phyloP scores from a whole-genome alignment of 208 protist species.

The Angomonas deanei region DNA sequence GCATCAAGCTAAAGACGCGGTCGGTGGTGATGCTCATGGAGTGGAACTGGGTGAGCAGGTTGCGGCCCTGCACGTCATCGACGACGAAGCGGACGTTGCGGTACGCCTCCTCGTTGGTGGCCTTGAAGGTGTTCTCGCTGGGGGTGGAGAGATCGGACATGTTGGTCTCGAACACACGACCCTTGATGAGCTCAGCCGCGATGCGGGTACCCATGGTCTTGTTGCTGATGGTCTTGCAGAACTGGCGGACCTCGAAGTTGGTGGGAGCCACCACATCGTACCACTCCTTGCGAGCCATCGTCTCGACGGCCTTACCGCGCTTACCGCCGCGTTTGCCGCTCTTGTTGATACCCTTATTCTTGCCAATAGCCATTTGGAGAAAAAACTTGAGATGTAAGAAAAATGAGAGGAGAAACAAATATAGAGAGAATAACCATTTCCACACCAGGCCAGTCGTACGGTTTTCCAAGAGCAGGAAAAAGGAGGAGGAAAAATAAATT shows the following conservation, averaged over 20 bases:
- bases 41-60: slow-evolving; percentile 98
- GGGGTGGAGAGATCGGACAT: slow-evolving; percentile 91
- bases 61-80: slow-evolving; percentile 96
- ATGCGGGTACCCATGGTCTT: slow-evolving; percentile 95
- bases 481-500: slow-evolving; percentile 5
- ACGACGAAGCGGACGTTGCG: slow-evolving; percentile 96
- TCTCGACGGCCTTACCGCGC: slow-evolving; percentile 91
- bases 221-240: slow-evolving; percentile 98
- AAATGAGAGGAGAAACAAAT: slow-evolving; percentile 10
- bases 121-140: slow-evolving; percentile 76
- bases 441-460: too few relatives aligned
- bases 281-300: slow-evolving; percentile 99
- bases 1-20: slow-evolving; percentile 95
- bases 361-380: slow-evolving; percentile 92
- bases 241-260: slow-evolving; percentile 93
- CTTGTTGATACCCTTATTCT: slow-evolving; percentile 96
- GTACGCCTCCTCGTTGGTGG: slow-evolving; percentile 76
- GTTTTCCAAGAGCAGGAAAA: not conserved
- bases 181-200: slow-evolving; percentile 93
- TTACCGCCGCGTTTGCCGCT: slow-evolving; percentile 92
- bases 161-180: slow-evolving; percentile 96
- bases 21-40: slow-evolving; percentile 98
- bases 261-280: slow-evolving; percentile 97
- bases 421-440: not conserved
- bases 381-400: slow-evolving; percentile 5